Conservation (phyloP, 1,284 basidiomycete genomes). For the Irpex sp. region DNA sequence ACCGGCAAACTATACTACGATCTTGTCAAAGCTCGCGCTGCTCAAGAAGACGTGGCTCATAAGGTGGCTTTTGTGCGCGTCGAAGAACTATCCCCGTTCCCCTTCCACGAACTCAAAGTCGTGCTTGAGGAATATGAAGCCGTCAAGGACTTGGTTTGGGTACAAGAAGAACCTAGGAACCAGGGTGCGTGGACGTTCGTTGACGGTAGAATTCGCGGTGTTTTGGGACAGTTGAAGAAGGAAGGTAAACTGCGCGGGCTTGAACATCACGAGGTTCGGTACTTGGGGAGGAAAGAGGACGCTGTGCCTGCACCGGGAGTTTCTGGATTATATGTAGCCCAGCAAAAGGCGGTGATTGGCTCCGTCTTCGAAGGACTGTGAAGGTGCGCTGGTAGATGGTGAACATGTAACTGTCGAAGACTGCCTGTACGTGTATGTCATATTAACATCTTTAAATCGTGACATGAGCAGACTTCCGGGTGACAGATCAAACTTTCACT, state of each 20-base stretch:
- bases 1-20: constrained; percentile 89
- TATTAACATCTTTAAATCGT: no score
- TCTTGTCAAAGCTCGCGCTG: constrained; percentile 62
- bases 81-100: constrained; percentile 87
- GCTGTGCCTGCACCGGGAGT: constrained; percentile 77
- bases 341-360: constrained; percentile 60
- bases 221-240: neutral
- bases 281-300: constrained; percentile 67
- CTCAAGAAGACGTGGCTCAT: constrained; percentile 31
- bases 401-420: no score
- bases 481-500: no score
- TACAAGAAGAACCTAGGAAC: constrained; percentile 87
- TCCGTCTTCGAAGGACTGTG: constrained; percentile 45
- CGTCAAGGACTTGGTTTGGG: constrained; percentile 55
- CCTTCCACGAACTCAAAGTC: constrained; percentile 51
- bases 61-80: constrained; percentile 70
- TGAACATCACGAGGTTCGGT: constrained; percentile 33
- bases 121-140: constrained; percentile 44
- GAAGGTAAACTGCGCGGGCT: neutral
- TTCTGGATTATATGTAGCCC: constrained; percentile 61
- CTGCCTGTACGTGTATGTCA: no score
- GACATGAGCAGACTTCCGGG: no score
- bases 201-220: neutral
- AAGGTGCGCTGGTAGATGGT: no score
- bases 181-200: constrained; percentile 48